A percentile compares a stretch with the other conserved stretches of the same genome.
Conservation (phyloP, 2,329 filamentous ascomycete genomes). For the Nemania serpens region DNA sequence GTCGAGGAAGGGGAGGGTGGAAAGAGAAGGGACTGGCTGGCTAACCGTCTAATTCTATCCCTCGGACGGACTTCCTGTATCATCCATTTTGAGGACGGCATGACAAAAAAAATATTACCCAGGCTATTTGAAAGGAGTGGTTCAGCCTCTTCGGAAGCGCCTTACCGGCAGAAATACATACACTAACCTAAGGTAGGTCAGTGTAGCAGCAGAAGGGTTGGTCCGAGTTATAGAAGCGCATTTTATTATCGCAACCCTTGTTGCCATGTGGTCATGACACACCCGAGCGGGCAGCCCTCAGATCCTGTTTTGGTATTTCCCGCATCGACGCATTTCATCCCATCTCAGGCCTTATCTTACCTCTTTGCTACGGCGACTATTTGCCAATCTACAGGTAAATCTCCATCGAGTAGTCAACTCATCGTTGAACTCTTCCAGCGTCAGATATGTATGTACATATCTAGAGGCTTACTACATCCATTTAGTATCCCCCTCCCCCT, state of each 20-base stretch:
- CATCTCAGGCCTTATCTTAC: not conserved
- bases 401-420: not conserved
- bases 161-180: conserved; percentile 9
- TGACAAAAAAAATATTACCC: not conserved
- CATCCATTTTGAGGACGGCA: conserved; percentile 7
- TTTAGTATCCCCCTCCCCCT: not conserved
- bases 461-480: conserved; percentile 13
- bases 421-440: not conserved
- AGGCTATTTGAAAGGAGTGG: conserved; percentile 21
- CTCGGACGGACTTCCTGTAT: not conserved
- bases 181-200: not conserved
- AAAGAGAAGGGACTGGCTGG: not conserved
- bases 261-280: conserved; percentile 38
- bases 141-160: conserved; percentile 34
- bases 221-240: conserved; percentile 1
- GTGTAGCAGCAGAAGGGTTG: not conserved
- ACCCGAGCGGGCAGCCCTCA: conserved; percentile 11
- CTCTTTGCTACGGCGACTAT: not conserved
- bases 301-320: conserved; percentile 17
- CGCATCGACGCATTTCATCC: conserved; percentile 17
- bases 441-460: not conserved
- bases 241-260: conserved; percentile 30
- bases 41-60: not conserved
- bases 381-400: not conserved
- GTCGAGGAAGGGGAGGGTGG: not conserved